Base-by-base conservation (phyloP, 2,329 filamentous ascomycete species). In the Dendryphion nanum region DNA sequence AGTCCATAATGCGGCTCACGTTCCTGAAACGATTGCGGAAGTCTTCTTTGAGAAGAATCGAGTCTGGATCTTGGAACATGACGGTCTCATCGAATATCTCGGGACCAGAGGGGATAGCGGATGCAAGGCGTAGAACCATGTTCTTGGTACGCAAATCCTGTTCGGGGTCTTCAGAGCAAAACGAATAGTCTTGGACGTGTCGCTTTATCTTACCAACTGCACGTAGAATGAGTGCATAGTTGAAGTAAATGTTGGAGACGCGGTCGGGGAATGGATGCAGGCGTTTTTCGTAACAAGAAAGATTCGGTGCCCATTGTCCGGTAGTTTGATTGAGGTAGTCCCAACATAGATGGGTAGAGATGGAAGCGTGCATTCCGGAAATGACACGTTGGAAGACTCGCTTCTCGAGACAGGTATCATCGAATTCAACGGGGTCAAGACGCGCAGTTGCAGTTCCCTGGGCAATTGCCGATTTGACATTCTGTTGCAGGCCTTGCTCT, bases 21-120 rank as follows among this genome's bases (percentile, higher is more conserved):
- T 98, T 98, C 61, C 93, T 83, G 77, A 98, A 98, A 13, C 93
- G 86, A 66, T 94, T 93, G 54, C 89, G 85, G 75, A 98, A 98
- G 61, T 98, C 93, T 61, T 97, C 91, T 66, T 97, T 98, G 40
- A 98, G 72, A 2, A 80, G 87, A 3, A 86, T 86, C 2, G 85
- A 78, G 21, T 77, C 73, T 0, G 76, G 72, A 37, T 79, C 76
- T 61, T 86, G 86, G 68, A 98, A 98, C 90, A 98, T 95, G 59
- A 93, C 73, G 47, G 82, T 85, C 71, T 98, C 93, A 61, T 98
- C 90, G 56, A 98, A 97, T 45, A 97, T 93, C 51, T 86, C 78
- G 1, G 77, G 74, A 2, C 75, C 74, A 30, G 79, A 79, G 4
- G 84, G 79, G 4, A 91, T 84, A 26, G 75, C 76, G 30, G 83